Conservation (phyloP, 371 early-diverging fungal species). For the Mucor plumbeus region DNA sequence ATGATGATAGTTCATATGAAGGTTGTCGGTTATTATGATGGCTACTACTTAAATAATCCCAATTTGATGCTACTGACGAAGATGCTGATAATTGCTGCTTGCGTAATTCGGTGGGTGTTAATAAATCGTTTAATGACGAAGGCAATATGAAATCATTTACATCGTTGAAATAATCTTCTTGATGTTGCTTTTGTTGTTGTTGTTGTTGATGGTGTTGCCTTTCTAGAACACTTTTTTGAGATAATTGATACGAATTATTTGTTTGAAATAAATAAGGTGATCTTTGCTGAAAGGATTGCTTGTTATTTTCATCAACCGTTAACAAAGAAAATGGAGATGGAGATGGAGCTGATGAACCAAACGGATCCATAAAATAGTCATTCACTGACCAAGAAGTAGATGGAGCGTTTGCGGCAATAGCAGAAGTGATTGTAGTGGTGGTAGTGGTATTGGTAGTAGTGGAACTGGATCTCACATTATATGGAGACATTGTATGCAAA, state of each 20-base stretch:
- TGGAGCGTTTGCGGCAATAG: background rate
- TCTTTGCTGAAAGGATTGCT: too few relatives aligned
- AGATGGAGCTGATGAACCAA: slow-evolving; percentile 29
- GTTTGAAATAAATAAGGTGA: too few relatives aligned
- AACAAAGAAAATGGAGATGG: slow-evolving; percentile 18
- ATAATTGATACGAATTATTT: too few relatives aligned
- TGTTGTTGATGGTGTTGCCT: too few relatives aligned
- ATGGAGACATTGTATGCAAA: slow-evolving; percentile 54
- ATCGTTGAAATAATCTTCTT: slow-evolving; percentile 12
- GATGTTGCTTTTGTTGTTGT: too few relatives aligned
- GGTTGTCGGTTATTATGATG: too few relatives aligned
- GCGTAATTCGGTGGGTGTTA: slow-evolving; percentile 57
- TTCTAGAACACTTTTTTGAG: too few relatives aligned
- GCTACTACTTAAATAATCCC: too few relatives aligned
- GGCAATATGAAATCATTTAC: slow-evolving; percentile 51
- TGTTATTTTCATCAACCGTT: background rate
- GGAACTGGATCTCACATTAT: background rate
- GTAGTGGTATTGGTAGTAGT: background rate
- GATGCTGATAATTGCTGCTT: slow-evolving; percentile 29
- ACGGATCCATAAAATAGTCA: slow-evolving; percentile 11
- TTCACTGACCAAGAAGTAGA: too few relatives aligned
- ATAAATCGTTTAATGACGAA: slow-evolving; percentile 60
- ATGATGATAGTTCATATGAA: too few relatives aligned
- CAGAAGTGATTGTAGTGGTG: slow-evolving; percentile 13
- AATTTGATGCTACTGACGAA: background rate